phyloP scores from a whole-genome alignment of 305 asterid species.

The Fraxinus ornus region DNA sequence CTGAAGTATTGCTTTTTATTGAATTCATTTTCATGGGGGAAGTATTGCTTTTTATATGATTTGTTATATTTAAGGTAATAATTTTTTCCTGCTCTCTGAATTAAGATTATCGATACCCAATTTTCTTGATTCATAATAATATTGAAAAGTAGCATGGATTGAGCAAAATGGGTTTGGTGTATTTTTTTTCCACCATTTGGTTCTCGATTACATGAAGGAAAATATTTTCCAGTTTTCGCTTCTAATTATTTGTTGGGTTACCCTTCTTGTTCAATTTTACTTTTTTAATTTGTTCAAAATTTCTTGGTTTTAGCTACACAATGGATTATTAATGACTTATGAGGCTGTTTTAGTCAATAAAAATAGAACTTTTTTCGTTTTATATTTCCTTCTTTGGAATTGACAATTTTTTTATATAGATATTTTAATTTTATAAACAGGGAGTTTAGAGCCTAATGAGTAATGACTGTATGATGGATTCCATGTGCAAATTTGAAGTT shows the following conservation, averaged over 20 bases:
- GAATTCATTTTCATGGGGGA: not conserved
- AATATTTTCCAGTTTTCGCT: conserved; percentile 1
- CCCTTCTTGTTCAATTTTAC: not conserved
- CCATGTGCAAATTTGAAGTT: conserved; percentile 6
- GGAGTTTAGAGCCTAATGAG: conserved; percentile 4
- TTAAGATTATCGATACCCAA: not conserved
- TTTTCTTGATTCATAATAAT: not conserved
- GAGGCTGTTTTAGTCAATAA: not conserved
- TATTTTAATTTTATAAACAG: conserved; percentile 20
- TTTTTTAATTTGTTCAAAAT: not conserved
- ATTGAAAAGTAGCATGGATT: not conserved
- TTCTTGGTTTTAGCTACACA: conserved; percentile 1
- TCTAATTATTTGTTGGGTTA: not conserved
- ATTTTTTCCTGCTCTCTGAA: no score
- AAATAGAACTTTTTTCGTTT: not conserved
- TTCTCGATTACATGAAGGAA: not conserved
- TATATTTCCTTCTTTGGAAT: not conserved
- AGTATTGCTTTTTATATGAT: not conserved
- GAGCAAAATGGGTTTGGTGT: no score
- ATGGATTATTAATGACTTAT: not conserved
- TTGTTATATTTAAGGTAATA: no score
- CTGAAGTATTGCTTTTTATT: not conserved
- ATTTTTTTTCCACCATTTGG: no score
- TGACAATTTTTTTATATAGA: no score
- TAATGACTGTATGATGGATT: conserved; percentile 15